Evolutionary conservation across 805 yeast species (phyloP), one percentile per base, ranked within the genome.

Genomic region (Wickerhamomyces sydowiorum): DNA sequence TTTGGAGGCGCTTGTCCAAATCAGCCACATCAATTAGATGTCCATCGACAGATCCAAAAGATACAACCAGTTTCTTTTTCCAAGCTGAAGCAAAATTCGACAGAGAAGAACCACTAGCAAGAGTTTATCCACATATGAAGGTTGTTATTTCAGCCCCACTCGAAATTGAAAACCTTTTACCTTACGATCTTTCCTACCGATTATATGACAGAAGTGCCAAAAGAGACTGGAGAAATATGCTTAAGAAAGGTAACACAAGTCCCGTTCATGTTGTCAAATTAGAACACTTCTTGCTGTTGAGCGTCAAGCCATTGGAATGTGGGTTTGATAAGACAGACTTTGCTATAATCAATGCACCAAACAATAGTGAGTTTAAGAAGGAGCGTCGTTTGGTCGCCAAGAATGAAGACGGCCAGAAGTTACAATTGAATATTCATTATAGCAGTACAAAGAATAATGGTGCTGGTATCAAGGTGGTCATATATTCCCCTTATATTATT

Each of bases 401-500:
- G 40, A 73, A 76, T 41, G 73, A 69, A 4, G 82, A 78, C 53
- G 93, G 89, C 0, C 96, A 86, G 52, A 57, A 68, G 17, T 65
- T 93, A 38, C 72, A 74, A 40, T 65, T 93, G 31, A 70, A 72
- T 17, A 66, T 93, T 7, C 81, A 79, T 45, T 91, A 89, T 57
- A 71, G 73, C 36, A 68, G 67, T 18, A 64, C 69, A 18, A 70
- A 67, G 12, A 69, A 71, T 0, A 67, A 73, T 9, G 74, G 78
- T 27, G 72, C 83, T 3, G 86, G 88, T 24, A 66, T 80, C 47
- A 75, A 78, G 47, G 73, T 88, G 2, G 74, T 76, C 12, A 69
- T 93, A n/a, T 88, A 78, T 56, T 69, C 96, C 0, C 97, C 97
- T 0, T 93, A 91, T 56, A 70, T 93, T 36, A 66, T 93, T 15